Conservation (phyloP, 2,329 filamentous ascomycete genomes). For the Trichoderma sp. region DNA sequence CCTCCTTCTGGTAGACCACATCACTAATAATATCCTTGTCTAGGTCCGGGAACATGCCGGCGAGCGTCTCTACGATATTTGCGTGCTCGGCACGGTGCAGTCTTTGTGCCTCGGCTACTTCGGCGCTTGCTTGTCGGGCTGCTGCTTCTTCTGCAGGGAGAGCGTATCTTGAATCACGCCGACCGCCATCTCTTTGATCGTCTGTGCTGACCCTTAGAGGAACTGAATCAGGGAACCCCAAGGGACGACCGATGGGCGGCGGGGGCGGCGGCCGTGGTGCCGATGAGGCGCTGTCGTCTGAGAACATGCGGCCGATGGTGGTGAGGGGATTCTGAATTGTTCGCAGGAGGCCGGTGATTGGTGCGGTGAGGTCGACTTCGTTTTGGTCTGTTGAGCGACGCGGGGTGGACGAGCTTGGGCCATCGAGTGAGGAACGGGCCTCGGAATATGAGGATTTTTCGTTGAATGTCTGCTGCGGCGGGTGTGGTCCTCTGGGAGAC, state of each 20-base stretch:
- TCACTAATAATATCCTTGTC: slow-evolving; percentile 95
- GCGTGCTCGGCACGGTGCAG: slow-evolving; percentile 81
- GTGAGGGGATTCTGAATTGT: slow-evolving; percentile 89
- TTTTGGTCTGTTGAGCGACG: slow-evolving; percentile 55
- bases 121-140: slow-evolving; percentile 84
- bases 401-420: slow-evolving; percentile 37
- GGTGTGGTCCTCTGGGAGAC: slow-evolving; percentile 37
- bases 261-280: slow-evolving; percentile 36
- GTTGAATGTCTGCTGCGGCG: slow-evolving; percentile 40
- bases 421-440: slow-evolving; percentile 43
- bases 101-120: slow-evolving; percentile 80
- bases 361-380: slow-evolving; percentile 60
- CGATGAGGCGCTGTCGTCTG: slow-evolving; percentile 55
- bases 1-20: slow-evolving; percentile 93
- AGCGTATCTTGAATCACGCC: slow-evolving; percentile 38
- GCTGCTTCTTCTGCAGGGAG: slow-evolving; percentile 81
- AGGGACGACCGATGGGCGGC: slow-evolving; percentile 27
- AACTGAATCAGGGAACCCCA: neutral
- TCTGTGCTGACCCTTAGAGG: neutral
- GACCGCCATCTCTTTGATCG: slow-evolving; percentile 23
- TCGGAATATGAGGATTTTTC: slow-evolving; percentile 40
- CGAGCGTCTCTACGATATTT: slow-evolving; percentile 88
- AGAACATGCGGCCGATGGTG: slow-evolving; percentile 93
- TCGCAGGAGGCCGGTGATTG: slow-evolving; percentile 79
- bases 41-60: slow-evolving; percentile 94